Evolutionary conservation across 2,329 filamentous ascomycete genomes (phyloP).

Genomic region (Aspergillus fructus): DNA sequence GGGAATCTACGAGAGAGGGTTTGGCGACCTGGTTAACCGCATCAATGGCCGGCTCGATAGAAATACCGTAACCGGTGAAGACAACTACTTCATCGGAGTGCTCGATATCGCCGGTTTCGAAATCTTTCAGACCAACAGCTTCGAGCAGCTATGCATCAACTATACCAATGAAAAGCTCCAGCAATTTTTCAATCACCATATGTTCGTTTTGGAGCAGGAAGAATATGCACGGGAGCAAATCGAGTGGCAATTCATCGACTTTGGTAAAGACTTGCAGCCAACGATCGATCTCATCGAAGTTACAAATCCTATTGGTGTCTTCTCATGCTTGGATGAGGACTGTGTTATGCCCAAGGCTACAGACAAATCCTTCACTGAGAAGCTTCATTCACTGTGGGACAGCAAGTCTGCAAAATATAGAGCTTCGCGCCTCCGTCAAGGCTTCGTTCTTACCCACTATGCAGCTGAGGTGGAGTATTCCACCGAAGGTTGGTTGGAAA

Average conservation of each 20-base stretch:
- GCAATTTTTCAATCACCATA: constrained; percentile 99
- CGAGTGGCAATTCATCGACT: constrained; percentile 99
- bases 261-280: constrained; percentile 92
- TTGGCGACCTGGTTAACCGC: constrained; percentile 84
- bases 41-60: constrained; percentile 92
- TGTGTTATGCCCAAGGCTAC: constrained; percentile 99
- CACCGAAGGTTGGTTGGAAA: constrained; percentile 92
- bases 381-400: constrained; percentile 95
- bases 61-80: constrained; percentile 77
- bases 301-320: constrained; percentile 95
- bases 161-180: constrained; percentile 99
- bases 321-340: constrained; percentile 96
- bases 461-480: constrained; percentile 97
- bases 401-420: constrained; percentile 94
- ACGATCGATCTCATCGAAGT: constrained; percentile 97
- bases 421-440: constrained; percentile 80
- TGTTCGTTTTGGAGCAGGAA: constrained; percentile 98
- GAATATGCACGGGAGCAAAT: constrained; percentile 97
- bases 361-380: constrained; percentile 95
- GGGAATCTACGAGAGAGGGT: constrained; percentile 95
- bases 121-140: constrained; percentile 97
- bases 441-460: constrained; percentile 95
- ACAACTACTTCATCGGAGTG: constrained; percentile 94
- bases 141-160: constrained; percentile 98
- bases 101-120: constrained; percentile 99